Evolutionary conservation across 2,329 filamentous ascomycete species (phyloP).

Genomic region (Claviceps purpurea): DNA sequence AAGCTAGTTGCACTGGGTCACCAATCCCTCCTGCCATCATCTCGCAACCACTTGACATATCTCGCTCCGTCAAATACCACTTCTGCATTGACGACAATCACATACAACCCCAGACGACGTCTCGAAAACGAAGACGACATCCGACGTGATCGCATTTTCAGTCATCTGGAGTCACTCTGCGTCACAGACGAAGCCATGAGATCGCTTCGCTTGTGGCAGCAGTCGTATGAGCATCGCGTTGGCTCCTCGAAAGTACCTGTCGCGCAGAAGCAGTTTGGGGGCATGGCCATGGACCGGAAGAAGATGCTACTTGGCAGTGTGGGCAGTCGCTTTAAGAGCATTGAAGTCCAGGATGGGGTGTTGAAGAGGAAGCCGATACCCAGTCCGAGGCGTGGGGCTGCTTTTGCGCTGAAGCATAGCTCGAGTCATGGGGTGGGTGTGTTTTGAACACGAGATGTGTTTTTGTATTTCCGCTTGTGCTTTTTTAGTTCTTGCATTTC

Average conservation of each 20-base stretch:
- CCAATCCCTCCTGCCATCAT: background rate
- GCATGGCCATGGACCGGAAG: conserved; percentile 6
- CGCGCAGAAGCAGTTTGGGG: conserved; percentile 19
- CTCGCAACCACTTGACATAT: conserved; percentile 12
- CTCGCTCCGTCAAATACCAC: conserved; percentile 20
- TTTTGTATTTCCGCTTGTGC: background rate
- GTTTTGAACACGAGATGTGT: background rate
- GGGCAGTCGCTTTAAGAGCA: conserved; percentile 1
- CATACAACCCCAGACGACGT: conserved; percentile 7
- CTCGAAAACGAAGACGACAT: conserved; percentile 27
- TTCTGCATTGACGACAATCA: conserved; percentile 16
- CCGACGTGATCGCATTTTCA: conserved; percentile 30
- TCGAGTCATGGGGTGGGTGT: background rate
- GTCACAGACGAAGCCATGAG: conserved; percentile 31
- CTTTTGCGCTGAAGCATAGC: conserved; percentile 2
- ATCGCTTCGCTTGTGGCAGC: conserved; percentile 36
- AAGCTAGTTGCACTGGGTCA: background rate
- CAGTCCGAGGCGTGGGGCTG: conserved; percentile 4
- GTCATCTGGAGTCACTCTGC: conserved; percentile 33
- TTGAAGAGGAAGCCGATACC: conserved; percentile 4
- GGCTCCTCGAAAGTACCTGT: conserved; percentile 28
- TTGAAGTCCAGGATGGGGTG: conserved; percentile 11
- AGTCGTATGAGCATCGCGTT: conserved; percentile 29
- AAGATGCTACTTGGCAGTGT: conserved; percentile 1
- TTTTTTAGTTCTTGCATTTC: background rate